Base-by-base conservation (phyloP, 306 rosid species). In the Aeschynomene evenia region DNA sequence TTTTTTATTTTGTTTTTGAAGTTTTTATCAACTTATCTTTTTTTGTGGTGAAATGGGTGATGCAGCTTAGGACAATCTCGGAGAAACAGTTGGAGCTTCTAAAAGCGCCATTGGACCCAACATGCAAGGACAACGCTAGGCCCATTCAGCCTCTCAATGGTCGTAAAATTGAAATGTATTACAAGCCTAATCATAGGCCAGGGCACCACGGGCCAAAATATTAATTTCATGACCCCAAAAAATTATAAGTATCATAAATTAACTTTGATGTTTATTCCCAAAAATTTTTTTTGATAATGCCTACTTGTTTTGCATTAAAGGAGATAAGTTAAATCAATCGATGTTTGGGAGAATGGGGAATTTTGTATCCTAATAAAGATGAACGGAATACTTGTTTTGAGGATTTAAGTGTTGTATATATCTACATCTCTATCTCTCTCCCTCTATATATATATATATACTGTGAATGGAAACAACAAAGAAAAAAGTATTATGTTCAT, bases 101-200 rank as follows among this genome's bases (percentile, higher is more conserved):
- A 4, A 85, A 74, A 79, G 83, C 90, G 34, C 96, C 98, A 12
- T 13, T 93, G 66, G 34, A 11, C 5, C 7, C 66, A 19, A 22
- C 24, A 6, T 90, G 40, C 71, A 78, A 81, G 79, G 80, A 82
- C 58, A 93, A 93, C 14, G 61, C 96, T 23, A 78, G 98, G 85
- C 96, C 98, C 6, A 31, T 72, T 34, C 97, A 90, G 55, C 84
- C 75, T n/a, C 69, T 85, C 7, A 78, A 86, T 48, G 98, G 87
- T 15, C 91, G 98, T 19, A 66, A 71, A 55, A 67, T 93, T 66
- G 78, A 79, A 10, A 42, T 74, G 64, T 78, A 73, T 21, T n/a
- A 34, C 53, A 60, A 79, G 3, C 34, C 16, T 10, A 68, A 37
- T 28, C 13, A 65, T 1, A 3, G 8, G 3, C 49, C 42, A 1